These are phyloP conservation scores for Colletotrichum brevisporum DNA, from an alignment of 2,329 filamentous ascomycete genomes.

Conservation along the genomic window DNA sequence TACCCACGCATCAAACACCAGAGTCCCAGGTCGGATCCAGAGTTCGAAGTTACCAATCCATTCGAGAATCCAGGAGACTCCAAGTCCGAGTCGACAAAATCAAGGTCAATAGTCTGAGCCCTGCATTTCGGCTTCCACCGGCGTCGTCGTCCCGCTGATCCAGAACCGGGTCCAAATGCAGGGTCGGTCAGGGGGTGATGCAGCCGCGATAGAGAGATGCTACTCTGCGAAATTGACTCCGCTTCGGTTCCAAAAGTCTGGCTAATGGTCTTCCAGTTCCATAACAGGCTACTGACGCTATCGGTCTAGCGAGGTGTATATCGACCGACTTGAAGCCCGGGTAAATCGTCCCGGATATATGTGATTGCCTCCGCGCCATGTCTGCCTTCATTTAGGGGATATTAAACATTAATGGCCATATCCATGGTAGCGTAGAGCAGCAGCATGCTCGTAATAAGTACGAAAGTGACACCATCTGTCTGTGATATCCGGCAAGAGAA, in stretches of 20 bases:
- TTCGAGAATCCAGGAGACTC: no score
- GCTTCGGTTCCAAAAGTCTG: not conserved
- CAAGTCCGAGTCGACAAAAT: no score
- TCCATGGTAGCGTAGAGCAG: not conserved
- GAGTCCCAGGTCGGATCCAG: no score
- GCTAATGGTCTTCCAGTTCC: no score
- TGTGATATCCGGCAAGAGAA: no score
- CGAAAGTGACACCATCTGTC: not conserved
- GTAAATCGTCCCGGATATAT: slow-evolving; percentile 12
- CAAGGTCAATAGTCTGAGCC: no score
- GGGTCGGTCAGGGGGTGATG: not conserved
- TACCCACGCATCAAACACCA: no score
- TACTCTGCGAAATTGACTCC: not conserved
- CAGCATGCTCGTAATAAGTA: not conserved
- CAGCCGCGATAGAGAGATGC: not conserved
- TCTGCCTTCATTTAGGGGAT: not conserved
- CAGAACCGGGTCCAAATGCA: not conserved
- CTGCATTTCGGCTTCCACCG: not conserved
- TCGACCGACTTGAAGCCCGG: not conserved
- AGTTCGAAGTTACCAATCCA: no score
- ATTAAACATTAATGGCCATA: not conserved
- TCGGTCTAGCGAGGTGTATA: not conserved
- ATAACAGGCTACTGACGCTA: not conserved
- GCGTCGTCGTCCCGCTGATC: not conserved
- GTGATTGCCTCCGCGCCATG: not conserved